Evolutionary conservation across 1,284 basidiomycete genomes (phyloP).

Genomic region (Marasmius fiardii): DNA sequence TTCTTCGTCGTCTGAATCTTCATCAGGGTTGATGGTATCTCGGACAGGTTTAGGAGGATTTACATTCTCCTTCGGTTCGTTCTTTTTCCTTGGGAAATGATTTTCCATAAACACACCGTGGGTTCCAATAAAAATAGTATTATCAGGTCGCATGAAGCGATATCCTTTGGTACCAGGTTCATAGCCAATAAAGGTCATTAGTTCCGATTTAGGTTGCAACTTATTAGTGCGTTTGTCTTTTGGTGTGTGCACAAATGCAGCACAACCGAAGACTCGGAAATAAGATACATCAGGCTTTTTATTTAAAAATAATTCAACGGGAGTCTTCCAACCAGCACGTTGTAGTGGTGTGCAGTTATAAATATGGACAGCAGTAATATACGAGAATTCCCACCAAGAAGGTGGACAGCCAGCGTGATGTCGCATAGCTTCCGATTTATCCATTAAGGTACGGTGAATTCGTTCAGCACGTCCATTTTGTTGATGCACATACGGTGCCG

Average conservation of each 20-base stretch:
- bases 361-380: slow-evolving; percentile 19
- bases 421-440: slow-evolving; percentile 20
- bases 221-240: not conserved
- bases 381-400: slow-evolving; percentile 23
- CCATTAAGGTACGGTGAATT: slow-evolving; percentile 2
- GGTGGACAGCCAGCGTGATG: slow-evolving; percentile 20
- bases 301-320: not conserved
- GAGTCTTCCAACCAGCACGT: not conserved
- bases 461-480: slow-evolving; percentile 14
- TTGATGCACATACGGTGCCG: slow-evolving; percentile 8
- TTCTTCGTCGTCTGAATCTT: no score
- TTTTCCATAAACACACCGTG: not conserved
- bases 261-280: not conserved
- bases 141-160: not conserved
- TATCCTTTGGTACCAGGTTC: not conserved
- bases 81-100: no score
- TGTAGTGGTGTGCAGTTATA: slow-evolving; percentile 20
- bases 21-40: no score
- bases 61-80: no score
- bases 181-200: not conserved
- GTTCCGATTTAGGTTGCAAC: not conserved
- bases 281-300: not conserved
- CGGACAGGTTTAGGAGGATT: no score
- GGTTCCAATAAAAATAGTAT: not conserved
- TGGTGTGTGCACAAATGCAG: not conserved